These are phyloP conservation scores for Talaromyces adpressus DNA, from an alignment of 495 filamentous ascomycete species.

Conservation along the genomic window DNA sequence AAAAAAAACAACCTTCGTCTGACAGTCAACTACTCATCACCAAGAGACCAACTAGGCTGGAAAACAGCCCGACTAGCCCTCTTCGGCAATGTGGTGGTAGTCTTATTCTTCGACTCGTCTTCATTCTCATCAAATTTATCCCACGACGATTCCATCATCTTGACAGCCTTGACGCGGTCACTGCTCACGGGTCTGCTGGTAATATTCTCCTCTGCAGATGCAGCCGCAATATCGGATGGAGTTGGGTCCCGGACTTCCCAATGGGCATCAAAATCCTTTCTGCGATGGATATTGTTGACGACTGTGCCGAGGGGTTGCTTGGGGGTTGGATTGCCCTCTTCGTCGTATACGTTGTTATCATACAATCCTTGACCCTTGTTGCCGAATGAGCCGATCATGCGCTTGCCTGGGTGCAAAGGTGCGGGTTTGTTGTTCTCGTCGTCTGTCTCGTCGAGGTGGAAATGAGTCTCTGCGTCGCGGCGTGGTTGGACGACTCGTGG, in stretches of 20 bases:
- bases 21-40: constrained; percentile 19
- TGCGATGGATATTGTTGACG: constrained; percentile 58
- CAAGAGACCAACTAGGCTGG: constrained; percentile 22
- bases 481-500: constrained; percentile 57
- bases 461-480: constrained; percentile 72
- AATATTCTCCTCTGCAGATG: constrained; percentile 33
- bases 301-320: constrained; percentile 45
- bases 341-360: constrained; percentile 62
- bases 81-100: constrained; percentile 10
- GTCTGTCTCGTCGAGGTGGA: constrained; percentile 55
- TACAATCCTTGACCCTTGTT: constrained; percentile 68
- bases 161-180: constrained; percentile 31
- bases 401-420: constrained; percentile 10
- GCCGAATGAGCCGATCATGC: constrained; percentile 38
- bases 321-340: constrained; percentile 34
- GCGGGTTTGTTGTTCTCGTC: constrained; percentile 15
- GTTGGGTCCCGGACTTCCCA: constrained; percentile 62
- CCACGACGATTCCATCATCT: constrained; percentile 66
- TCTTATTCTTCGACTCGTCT: constrained; percentile 32
- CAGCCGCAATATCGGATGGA: constrained; percentile 26
- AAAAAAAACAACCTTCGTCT: constrained; percentile 11
- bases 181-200: constrained; percentile 45
- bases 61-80: constrained; percentile 15
- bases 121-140: constrained; percentile 50
- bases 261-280: constrained; percentile 67